These are phyloP conservation scores for Pleurotus sapidus DNA, from an alignment of 768 basidiomycete genomes.

Conservation along the genomic window DNA sequence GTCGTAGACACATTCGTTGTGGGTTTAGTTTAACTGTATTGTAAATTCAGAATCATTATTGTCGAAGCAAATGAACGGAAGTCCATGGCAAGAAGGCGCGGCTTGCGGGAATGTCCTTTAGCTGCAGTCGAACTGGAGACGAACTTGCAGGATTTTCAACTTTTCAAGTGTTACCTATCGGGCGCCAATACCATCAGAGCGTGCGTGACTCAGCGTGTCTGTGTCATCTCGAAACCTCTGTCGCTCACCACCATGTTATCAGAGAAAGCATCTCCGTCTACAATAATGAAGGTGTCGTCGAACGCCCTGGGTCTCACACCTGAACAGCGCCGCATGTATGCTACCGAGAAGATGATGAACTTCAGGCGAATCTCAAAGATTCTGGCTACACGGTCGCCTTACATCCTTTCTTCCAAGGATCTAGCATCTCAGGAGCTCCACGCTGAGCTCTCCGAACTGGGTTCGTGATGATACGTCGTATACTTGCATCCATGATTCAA, in stretches of 20 bases:
- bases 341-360: conserved; percentile 48
- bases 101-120: no score
- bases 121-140: no score
- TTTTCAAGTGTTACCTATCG: no score
- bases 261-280: neutral
- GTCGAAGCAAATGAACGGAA: no score
- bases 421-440: conserved; percentile 33
- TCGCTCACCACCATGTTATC: neutral
- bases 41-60: no score
- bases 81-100: no score
- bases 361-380: conserved; percentile 54
- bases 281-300: neutral
- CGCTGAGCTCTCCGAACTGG: conserved; percentile 40
- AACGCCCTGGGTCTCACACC: conserved; percentile 25
- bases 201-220: no score
- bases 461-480: conserved; percentile 20
- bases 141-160: no score
- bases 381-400: conserved; percentile 41
- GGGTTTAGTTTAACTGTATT: no score
- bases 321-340: conserved; percentile 46
- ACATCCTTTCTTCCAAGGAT: conserved; percentile 38
- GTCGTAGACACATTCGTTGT: no score
- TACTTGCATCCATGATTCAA: conserved; percentile 1
- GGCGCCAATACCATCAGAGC: no score
- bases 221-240: no score